Evolutionary conservation across 768 basidiomycete genomes (phyloP).

Genomic region (Lyophyllum atratum): DNA sequence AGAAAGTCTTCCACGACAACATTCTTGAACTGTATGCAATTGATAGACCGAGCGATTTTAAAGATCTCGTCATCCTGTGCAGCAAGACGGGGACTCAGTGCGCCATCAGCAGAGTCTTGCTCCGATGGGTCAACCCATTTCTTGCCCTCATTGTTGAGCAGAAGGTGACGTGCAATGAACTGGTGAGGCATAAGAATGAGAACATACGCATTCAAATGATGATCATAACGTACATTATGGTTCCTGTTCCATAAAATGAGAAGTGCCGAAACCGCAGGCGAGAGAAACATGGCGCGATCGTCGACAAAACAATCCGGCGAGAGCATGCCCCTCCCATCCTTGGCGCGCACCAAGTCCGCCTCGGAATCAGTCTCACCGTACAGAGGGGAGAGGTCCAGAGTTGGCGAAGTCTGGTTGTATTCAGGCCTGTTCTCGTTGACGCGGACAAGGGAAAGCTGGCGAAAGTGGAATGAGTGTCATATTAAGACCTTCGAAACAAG

Average conservation of each 20-base stretch:
- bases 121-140: conserved; percentile 19
- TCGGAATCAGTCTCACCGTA: conserved; percentile 20
- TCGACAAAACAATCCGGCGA: conserved; percentile 24
- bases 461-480: background rate
- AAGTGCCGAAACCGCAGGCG: conserved; percentile 17
- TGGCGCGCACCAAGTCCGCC: conserved; percentile 16
- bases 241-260: conserved; percentile 25
- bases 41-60: conserved; percentile 23
- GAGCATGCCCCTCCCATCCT: conserved; percentile 24
- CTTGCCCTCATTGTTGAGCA: conserved; percentile 18
- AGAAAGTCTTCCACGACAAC: conserved; percentile 26
- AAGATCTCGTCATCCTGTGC: conserved; percentile 29
- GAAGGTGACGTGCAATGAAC: conserved; percentile 22
- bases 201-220: too few relatives aligned
- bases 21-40: conserved; percentile 27
- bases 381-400: conserved; percentile 22
- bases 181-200: too few relatives aligned
- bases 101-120: conserved; percentile 2
- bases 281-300: conserved; percentile 12
- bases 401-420: conserved; percentile 14
- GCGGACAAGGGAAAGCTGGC: conserved; percentile 14
- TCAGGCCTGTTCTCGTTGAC: background rate
- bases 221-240: conserved; percentile 20
- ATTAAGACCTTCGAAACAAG: background rate
- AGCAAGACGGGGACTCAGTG: background rate